Evolutionary conservation across 352 stramenopile genomes (phyloP).

Genomic region (Phytophthora foliorum): DNA sequence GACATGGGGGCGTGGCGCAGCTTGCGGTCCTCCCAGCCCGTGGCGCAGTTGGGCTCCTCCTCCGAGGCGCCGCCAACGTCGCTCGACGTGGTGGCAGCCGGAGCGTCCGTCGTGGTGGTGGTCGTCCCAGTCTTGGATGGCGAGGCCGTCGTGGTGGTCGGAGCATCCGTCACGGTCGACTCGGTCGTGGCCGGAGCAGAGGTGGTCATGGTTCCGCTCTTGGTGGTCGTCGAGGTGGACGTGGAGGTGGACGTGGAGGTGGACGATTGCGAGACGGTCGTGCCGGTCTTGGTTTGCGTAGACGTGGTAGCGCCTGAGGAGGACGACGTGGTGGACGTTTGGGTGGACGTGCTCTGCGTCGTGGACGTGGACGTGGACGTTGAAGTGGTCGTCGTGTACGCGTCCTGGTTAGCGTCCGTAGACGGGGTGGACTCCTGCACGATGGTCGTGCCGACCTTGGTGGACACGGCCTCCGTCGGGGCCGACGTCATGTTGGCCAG

Average conservation of each 20-base stretch:
- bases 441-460: slow-evolving; percentile 19
- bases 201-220: neutral
- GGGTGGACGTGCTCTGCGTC: slow-evolving; percentile 16
- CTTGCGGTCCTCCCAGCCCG: slow-evolving; percentile 27
- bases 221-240: slow-evolving; percentile 30
- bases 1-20: slow-evolving; percentile 29
- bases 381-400: slow-evolving; percentile 28
- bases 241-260: slow-evolving; percentile 27
- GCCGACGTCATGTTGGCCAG: slow-evolving; percentile 27
- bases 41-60: slow-evolving; percentile 23
- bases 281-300: slow-evolving; percentile 26
- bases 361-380: slow-evolving; percentile 25
- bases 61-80: slow-evolving; percentile 12
- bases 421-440: slow-evolving; percentile 14
- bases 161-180: neutral
- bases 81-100: slow-evolving; percentile 11
- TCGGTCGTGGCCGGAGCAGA: slow-evolving; percentile 6
- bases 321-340: slow-evolving; percentile 23
- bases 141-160: neutral
- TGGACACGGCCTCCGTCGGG: slow-evolving; percentile 29
- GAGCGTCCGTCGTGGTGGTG: slow-evolving; percentile 4
- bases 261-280: slow-evolving; percentile 30
- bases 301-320: slow-evolving; percentile 7
- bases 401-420: slow-evolving; percentile 26
- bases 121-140: slow-evolving; percentile 12